These are phyloP conservation scores for Chalciporus pseudorubinellus DNA, from an alignment of 768 basidiomycete species.

Conservation along the genomic window DNA sequence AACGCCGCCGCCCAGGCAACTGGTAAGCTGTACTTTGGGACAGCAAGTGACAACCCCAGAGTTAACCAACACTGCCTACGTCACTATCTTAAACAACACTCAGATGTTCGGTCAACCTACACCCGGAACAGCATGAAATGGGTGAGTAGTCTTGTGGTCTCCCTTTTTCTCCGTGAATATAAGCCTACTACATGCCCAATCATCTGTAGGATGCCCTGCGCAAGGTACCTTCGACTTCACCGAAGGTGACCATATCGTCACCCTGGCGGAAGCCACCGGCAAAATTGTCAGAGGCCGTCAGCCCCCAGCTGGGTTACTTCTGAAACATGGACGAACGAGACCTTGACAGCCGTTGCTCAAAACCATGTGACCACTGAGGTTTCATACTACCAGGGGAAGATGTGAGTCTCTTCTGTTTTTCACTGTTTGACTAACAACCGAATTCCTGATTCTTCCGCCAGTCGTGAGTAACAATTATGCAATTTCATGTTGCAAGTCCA, in stretches of 20 bases:
- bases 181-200: neutral
- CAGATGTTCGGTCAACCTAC: slow-evolving; percentile 21
- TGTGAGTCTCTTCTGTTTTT: slow-evolving; percentile 1
- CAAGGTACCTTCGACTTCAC: slow-evolving; percentile 25
- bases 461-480: slow-evolving; percentile 11
- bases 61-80: slow-evolving; percentile 33
- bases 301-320: slow-evolving; percentile 16
- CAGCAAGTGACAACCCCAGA: slow-evolving; percentile 49
- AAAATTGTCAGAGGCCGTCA: slow-evolving; percentile 21
- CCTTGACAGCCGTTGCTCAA: slow-evolving; percentile 15
- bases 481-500: neutral
- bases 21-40: slow-evolving; percentile 47
- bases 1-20: slow-evolving; percentile 38
- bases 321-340: slow-evolving; percentile 13
- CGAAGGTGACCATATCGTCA: slow-evolving; percentile 19
- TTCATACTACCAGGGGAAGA: slow-evolving; percentile 11
- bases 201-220: slow-evolving; percentile 18
- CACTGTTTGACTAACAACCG: neutral
- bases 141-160: slow-evolving; percentile 9
- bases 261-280: slow-evolving; percentile 18
- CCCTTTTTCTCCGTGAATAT: neutral
- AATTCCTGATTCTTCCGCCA: neutral
- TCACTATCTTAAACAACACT: slow-evolving; percentile 6
- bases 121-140: slow-evolving; percentile 23
- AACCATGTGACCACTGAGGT: slow-evolving; percentile 20